Conservation (phyloP, 2,329 filamentous ascomycete genomes). For the Pyrenophora seminiperda region DNA sequence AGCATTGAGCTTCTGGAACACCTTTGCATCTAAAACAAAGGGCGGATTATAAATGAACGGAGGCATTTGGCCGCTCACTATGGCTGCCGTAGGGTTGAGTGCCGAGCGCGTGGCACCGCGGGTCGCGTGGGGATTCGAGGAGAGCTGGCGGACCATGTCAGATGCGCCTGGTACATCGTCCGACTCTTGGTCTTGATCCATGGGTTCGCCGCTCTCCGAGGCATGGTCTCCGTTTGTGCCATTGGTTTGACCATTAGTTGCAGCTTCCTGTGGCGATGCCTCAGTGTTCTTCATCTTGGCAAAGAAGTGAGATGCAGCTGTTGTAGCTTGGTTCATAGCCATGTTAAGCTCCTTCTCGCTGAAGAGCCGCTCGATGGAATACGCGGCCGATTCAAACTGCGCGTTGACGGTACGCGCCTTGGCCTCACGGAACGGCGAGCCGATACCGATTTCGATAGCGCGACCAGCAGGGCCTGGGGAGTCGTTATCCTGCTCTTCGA, state of each 20-base stretch:
- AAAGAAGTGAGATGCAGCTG: constrained; percentile 63
- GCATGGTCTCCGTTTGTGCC: constrained; percentile 45
- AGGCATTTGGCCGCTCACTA: constrained; percentile 47
- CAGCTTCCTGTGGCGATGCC: constrained; percentile 28
- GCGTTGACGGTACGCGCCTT: constrained; percentile 58
- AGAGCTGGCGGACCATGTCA: constrained; percentile 66
- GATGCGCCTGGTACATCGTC: constrained; percentile 52
- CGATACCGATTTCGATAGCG: constrained; percentile 54
- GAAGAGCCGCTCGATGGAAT: constrained; percentile 68
- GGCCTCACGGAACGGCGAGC: constrained; percentile 58
- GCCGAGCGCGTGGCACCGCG: constrained; percentile 59
- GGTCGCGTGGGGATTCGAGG: constrained; percentile 61
- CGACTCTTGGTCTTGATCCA: constrained; percentile 46
- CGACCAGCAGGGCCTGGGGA: constrained; percentile 61
- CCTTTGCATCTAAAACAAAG: constrained; percentile 52
- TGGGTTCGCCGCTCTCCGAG: constrained; percentile 45
- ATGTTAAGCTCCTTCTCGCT: constrained; percentile 69
- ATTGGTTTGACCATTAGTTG: constrained; percentile 40
- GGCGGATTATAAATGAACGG: constrained; percentile 51
- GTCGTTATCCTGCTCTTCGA: constrained; percentile 62
- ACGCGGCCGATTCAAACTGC: constrained; percentile 63
- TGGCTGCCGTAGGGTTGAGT: constrained; percentile 58
- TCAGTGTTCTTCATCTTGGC: constrained; percentile 56
- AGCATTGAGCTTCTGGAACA: constrained; percentile 55
- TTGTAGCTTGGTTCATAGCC: constrained; percentile 65